These are phyloP conservation scores for Clarireedia hainanense DNA, from an alignment of 2,329 filamentous ascomycete genomes.

Conservation along the genomic window DNA sequence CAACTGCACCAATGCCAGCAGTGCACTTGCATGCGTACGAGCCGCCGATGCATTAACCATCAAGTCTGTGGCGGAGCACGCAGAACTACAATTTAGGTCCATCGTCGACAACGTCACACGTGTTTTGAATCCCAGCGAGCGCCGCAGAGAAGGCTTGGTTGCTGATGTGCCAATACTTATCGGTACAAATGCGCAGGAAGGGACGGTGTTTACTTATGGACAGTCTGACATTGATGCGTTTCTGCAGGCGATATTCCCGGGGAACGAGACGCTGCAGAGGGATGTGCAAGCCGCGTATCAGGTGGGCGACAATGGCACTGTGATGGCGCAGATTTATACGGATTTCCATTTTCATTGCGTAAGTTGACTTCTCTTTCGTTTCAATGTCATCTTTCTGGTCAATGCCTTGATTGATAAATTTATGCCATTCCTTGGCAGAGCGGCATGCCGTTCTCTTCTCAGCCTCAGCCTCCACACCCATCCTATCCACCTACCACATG, in stretches of 20 bases:
- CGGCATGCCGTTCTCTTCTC: too few species aligned
- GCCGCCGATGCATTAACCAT: neutral
- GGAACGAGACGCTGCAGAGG: neutral
- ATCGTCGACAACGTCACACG: neutral
- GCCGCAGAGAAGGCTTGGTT: neutral
- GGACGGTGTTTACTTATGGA: neutral
- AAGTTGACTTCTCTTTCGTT: neutral
- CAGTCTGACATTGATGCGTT: neutral
- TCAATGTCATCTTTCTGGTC: too few species aligned
- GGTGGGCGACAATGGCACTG: neutral
- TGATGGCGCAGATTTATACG: neutral
- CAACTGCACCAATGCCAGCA: neutral
- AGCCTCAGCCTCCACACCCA: too few species aligned
- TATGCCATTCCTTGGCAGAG: too few species aligned
- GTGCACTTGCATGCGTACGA: neutral
- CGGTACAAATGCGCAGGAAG: slow-evolving; percentile 2
- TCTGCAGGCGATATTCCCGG: neutral
- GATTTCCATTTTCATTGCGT: slow-evolving; percentile 6
- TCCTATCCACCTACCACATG: too few species aligned
- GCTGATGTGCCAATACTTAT: slow-evolving; percentile 5
- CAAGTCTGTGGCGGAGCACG: neutral
- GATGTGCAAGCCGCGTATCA: neutral
- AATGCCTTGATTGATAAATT: too few species aligned
- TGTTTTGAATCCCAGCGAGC: neutral
- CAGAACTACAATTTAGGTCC: neutral